phyloP scores from a whole-genome alignment of 2,329 filamentous ascomycete species.

The Ophiostoma sp. region DNA sequence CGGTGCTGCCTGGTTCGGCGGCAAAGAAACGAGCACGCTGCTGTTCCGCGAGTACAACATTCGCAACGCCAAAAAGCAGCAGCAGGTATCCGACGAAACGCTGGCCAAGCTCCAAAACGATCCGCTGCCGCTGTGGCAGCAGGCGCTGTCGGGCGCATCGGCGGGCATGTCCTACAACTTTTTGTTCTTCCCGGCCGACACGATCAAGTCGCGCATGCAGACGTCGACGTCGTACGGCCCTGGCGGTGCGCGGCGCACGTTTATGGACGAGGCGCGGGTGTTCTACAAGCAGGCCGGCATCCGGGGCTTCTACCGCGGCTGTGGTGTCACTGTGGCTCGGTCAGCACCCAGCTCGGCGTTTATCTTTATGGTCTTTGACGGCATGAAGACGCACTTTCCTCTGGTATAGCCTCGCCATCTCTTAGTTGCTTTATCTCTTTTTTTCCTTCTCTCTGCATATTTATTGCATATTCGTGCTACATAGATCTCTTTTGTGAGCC shows the following conservation, averaged over 20 bases:
- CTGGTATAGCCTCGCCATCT: conserved; percentile 34
- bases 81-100: conserved; percentile 30
- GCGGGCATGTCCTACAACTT: conserved; percentile 97
- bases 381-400: conserved; percentile 65
- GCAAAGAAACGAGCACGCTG: conserved; percentile 73
- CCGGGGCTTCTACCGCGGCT: conserved; percentile 84
- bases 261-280: conserved; percentile 63
- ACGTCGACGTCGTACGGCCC: conserved; percentile 61
- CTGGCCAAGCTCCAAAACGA: conserved; percentile 43
- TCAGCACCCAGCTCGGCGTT: conserved; percentile 95
- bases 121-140: conserved; percentile 74
- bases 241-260: conserved; percentile 50
- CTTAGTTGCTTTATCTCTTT: background rate
- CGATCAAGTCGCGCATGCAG: conserved; percentile 95
- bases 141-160: conserved; percentile 77
- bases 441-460: conserved; percentile 11
- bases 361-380: conserved; percentile 94
- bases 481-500: conserved; percentile 9
- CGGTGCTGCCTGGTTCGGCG: conserved; percentile 90
- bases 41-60: conserved; percentile 60
- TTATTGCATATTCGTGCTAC: background rate
- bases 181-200: conserved; percentile 93
- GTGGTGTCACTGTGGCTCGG: conserved; percentile 83
- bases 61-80: conserved; percentile 33
- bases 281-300: conserved; percentile 82